A percentile compares a stretch with the other conserved stretches of the same genome.
Evolutionary conservation across 768 basidiomycete genomes (phyloP).

Genomic region (Lactarius pseudohatsudake): DNA sequence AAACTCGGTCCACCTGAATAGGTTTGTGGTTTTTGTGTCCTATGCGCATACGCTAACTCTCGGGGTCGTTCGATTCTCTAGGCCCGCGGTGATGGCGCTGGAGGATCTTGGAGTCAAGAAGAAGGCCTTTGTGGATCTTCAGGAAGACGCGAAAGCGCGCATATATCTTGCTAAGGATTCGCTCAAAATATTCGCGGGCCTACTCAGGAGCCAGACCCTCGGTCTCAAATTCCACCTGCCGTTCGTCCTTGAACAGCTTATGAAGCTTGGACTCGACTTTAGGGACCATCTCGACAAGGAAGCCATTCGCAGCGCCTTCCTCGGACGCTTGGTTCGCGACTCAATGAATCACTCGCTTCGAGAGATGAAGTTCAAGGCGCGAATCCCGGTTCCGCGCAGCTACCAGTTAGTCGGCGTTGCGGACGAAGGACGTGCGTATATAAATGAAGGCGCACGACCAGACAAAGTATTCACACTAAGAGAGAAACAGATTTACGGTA

Average conservation of each 20-base stretch:
- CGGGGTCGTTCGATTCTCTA: conserved; percentile 32
- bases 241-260: conserved; percentile 51
- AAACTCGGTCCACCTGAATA: conserved; percentile 66
- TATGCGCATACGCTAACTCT: not conserved
- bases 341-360: conserved; percentile 65
- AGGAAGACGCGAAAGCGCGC: conserved; percentile 54
- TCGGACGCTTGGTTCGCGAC: conserved; percentile 56
- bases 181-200: conserved; percentile 44
- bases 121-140: conserved; percentile 60
- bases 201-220: conserved; percentile 52
- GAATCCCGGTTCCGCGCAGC: conserved; percentile 68
- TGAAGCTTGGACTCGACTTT: conserved; percentile 49
- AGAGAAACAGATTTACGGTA: conserved; percentile 23
- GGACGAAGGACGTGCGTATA: conserved; percentile 57
- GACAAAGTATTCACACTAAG: conserved; percentile 20
- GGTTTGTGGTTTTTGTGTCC: conserved; percentile 41
- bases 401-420: conserved; percentile 77
- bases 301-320: conserved; percentile 55
- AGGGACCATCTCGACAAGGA: conserved; percentile 37
- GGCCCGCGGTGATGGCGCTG: conserved; percentile 73
- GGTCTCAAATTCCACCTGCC: conserved; percentile 50
- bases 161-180: conserved; percentile 62
- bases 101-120: conserved; percentile 69
- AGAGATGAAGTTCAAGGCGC: conserved; percentile 71
- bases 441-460: conserved; percentile 17